Base-by-base conservation (phyloP, 2,329 filamentous ascomycete species). In the Trichothecium roseum region DNA sequence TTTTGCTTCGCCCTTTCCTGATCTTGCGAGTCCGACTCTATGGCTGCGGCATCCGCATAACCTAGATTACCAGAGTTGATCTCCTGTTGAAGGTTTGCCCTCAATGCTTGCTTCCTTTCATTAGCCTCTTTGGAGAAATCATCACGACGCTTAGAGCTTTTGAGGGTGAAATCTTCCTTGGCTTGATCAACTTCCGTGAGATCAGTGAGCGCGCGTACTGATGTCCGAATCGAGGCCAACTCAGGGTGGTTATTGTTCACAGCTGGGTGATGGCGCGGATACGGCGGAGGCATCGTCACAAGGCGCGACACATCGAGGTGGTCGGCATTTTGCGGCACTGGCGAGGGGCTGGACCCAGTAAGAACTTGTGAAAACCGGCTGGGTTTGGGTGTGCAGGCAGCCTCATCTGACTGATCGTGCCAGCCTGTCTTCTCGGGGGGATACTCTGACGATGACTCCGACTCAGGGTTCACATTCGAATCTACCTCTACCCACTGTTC, bases 211-310 rank as follows among this genome's bases (percentile, higher is more conserved):
- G 71, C 68, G 12, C 87, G 76, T 15, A 95, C 82, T 0, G 78
- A 72, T 3, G 69, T 77, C 34, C 91, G 78, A 32, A 84, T 88
- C 2, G 77, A 70, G 0, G 81, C 72, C n/a, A 98, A 70, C 44
- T 93, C 82, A 0, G 91, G 91, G 51, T 98, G 91, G 46, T 77
- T 93, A 51, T 96, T 98, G 55, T 94, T 95, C 13, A 96, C 84
- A 1, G 91, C 91, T 8, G 91, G 91, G 48, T 96, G 83, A 51
- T 96, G 89, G 7, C 89, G 80, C 2, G 91, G 91, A 54, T 94
- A 96, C 2, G 91, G 84, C 2, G 91, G 91, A 8, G 91, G 91
- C 20, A 98, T 68, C 0, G 91, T 95, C 4, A 98, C 83, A 2
- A 98, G 74, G 18, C 91, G 74, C 4, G 91, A 96, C 18, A 96